A percentile compares a stretch with the other conserved stretches of the same genome.
Evolutionary conservation across 306 rosid species (phyloP).

Genomic region (Cucurbita maxima): DNA sequence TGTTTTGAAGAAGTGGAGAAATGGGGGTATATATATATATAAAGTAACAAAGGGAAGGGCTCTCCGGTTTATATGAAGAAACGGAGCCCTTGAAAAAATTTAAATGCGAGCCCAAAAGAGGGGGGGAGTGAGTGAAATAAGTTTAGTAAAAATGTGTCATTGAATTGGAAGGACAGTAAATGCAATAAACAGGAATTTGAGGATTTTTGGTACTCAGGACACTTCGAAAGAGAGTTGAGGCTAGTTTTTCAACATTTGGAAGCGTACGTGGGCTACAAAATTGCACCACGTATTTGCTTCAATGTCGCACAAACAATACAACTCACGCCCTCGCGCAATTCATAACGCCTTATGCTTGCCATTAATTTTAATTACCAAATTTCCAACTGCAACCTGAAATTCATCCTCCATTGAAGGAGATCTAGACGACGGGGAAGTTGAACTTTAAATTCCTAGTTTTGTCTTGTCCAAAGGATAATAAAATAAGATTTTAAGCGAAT

Average conservation of each 20-base stretch:
- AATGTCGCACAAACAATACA: not conserved
- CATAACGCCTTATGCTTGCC: no score
- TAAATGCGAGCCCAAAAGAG: not conserved
- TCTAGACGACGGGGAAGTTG: no score
- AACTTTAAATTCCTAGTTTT: no score
- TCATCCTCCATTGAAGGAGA: no score
- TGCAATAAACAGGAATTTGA: not conserved
- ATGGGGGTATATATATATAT: not conserved
- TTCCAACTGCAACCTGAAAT: no score
- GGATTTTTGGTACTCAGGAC: not conserved
- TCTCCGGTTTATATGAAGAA: not conserved
- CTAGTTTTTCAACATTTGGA: not conserved
- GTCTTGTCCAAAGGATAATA: no score
- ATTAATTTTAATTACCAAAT: no score
- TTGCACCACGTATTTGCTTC: constrained; percentile 15
- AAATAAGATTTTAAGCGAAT: no score
- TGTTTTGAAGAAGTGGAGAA: not conserved
- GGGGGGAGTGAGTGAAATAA: not conserved
- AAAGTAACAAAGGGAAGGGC: not conserved
- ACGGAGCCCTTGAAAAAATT: not conserved
- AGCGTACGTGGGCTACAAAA: constrained; percentile 2
- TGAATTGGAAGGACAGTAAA: not conserved
- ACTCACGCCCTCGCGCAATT: no score
- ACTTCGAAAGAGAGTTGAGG: not conserved
- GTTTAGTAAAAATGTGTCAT: no score